Evolutionary conservation across 2,329 filamentous ascomycete species (phyloP), one percentile per base, ranked within the genome.

Genomic region (Clarireedia hainanense): DNA sequence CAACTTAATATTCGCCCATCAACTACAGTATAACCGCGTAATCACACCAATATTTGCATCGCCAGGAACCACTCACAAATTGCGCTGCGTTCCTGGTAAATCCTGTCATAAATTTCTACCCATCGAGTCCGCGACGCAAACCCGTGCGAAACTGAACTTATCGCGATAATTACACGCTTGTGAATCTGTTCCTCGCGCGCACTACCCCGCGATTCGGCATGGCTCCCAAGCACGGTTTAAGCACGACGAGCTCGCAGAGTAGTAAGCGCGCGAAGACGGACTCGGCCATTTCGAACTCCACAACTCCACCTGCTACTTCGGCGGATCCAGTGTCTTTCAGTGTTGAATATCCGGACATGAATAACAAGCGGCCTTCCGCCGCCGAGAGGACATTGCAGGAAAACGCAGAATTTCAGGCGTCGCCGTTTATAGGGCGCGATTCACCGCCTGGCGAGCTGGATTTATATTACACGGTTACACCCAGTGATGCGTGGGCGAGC

Each of bases 401-500:
- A 3, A 46, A 46, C 15, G 63, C 62, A 30, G 61, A 63, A 36
- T 59, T 55, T 1, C 60, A 64, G 30, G 50, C 53, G 12, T 66
- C 60, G 9, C 64, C 66, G 2, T 66, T 68, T 46, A 30, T 52
- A 17, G 62, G 59, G 7, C 61, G 61, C 40, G 61, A 61, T 46
- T 55, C 58, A 40, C 24, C 60, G 50, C 57, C 58, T 47, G 55
- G 62, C 36, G 63, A 63, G 55, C 17, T 73, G 59, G 64, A 68
- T 49, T 60, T 63, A 46, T 50, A 64, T 30, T 67, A 63, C 53
- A 57, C 57, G 4, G 63, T 75, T 15, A 61, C 63, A 10, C 73
- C 73, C 2, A 61, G 58, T 9, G 50, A 59, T 1, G 60, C 67
- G 45, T 76, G 73, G 73, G 56, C 64, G 5, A 39, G 47, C 52